phyloP scores from a whole-genome alignment of 164 flowering plant species.

The Magnolia kwangsiensis region DNA sequence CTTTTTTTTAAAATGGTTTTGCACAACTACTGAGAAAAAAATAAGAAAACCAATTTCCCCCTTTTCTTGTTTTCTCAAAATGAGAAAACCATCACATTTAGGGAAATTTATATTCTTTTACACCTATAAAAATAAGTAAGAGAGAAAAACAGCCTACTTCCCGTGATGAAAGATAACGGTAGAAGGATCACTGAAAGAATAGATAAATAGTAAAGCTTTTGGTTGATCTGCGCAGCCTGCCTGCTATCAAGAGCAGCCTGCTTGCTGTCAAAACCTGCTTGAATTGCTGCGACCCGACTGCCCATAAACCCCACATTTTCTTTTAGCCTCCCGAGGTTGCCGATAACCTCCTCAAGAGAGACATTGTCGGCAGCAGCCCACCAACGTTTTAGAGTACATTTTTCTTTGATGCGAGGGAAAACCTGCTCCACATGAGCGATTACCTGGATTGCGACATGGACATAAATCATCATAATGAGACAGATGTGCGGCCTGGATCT shows the following conservation, averaged over 20 bases:
- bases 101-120: too few species aligned
- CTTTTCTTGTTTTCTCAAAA: too few species aligned
- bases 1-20: too few species aligned
- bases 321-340: slow-evolving; percentile 76
- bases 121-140: neutral
- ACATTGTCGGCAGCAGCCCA: slow-evolving; percentile 23
- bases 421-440: slow-evolving; percentile 96
- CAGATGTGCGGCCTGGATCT: neutral
- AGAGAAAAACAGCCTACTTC: slow-evolving; percentile 44
- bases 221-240: slow-evolving; percentile 96
- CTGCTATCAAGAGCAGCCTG: slow-evolving; percentile 55
- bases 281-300: slow-evolving; percentile 89
- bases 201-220: slow-evolving; percentile 81
- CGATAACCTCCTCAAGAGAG: slow-evolving; percentile 77
- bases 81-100: too few species aligned
- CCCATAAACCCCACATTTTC: slow-evolving; percentile 93
- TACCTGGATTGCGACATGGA: slow-evolving; percentile 38
- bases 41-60: too few species aligned
- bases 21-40: too few species aligned
- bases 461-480: too few species aligned
- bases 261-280: slow-evolving; percentile 53
- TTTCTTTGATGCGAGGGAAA: slow-evolving; percentile 88
- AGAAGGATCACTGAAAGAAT: slow-evolving; percentile 37
- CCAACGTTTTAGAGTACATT: slow-evolving; percentile 57
- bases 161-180: slow-evolving; percentile 87